phyloP scores from a whole-genome alignment of 2,329 filamentous ascomycete genomes.

The Colletotrichum sp. region DNA sequence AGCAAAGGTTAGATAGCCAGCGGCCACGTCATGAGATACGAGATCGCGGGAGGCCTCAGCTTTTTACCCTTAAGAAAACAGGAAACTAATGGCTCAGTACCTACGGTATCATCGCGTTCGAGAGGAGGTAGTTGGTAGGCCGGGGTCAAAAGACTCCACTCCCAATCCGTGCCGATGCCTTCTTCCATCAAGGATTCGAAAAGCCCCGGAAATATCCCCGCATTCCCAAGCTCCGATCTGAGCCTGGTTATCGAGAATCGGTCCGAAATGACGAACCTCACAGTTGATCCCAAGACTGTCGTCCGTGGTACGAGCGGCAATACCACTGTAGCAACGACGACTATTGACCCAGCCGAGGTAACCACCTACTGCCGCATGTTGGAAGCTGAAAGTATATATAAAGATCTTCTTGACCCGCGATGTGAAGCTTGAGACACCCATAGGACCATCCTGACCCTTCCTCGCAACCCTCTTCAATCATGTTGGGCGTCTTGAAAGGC shows the following conservation, averaged over 20 bases:
- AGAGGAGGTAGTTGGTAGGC: not conserved
- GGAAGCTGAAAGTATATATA: not conserved
- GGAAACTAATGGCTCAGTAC: not conserved
- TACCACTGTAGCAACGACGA: not conserved
- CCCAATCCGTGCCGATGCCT: fast-evolving
- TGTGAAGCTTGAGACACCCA: fast-evolving
- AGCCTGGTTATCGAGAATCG: fast-evolving
- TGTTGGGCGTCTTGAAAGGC: not conserved
- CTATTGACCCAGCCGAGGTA: not conserved
- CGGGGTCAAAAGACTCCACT: fast-evolving
- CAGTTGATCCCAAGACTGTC: fast-evolving
- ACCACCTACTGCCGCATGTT: fast-evolving
- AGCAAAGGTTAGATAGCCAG: not conserved
- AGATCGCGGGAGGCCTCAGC: fast-evolving
- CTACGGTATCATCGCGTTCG: not conserved
- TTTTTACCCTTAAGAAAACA: not conserved
- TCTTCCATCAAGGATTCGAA: not conserved
- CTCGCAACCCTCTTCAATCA: not conserved
- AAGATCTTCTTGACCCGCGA: not conserved
- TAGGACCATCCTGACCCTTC: not conserved
- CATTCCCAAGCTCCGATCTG: not conserved
- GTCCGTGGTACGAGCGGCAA: not conserved
- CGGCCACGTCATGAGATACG: not conserved
- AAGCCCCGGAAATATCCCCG: not conserved
- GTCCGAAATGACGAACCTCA: not conserved